Base-by-base conservation (phyloP, 176 grass and related monocot species). In the Chloris gayana region DNA sequence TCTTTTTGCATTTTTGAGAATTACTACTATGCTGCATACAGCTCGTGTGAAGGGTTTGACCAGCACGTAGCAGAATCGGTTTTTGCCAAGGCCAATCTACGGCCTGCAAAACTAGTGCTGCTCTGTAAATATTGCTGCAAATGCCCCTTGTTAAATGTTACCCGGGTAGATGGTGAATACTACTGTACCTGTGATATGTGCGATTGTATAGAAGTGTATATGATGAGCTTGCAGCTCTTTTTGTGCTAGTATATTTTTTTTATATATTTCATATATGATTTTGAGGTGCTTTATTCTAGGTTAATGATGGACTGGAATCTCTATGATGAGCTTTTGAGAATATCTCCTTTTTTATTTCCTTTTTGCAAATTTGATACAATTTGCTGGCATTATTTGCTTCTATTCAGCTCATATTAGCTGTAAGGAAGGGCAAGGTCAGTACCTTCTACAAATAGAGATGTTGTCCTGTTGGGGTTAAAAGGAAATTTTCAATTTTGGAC, bases 51-150 rank as follows among this genome's bases (percentile, higher is more conserved):
- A 89, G 77, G 56, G 74, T 82, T 77, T 51, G 37, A 85, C 77
- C 72, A 82, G 83, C 87, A 85, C 33, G 41, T 61, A 45, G 74
- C 75, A 84, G 77, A 78, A 82, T 76, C 80, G 62, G 53, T 60
- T 80, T 83, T 76, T 3, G 50, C 47, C 60, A 58, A 77, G 74
- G 78, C 50, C 65, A 84, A 3, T 57, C 19, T 80, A 78, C 44
- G 69, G 87, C 31, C 72, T 61, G 73, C 73, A 71, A 59, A 73
- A 72, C 49, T 29, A 53, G 57, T 78, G 38, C 39, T 89, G 88
- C 83, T 86, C 78, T 89, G 88, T 89, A 86, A 82, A 89, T 89
- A 89, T 62, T 82, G 83, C 73, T 78, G 83, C n/a, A 74, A 74
- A 72, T 47, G 27, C 25, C 82, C 82, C 58, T 67, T 77, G 26